Percentiles rank a stretch among this genome's conserved stretches.
Evolutionary conservation across 345 rosid species (phyloP).

Genomic region (Gossypium mustelinum): DNA sequence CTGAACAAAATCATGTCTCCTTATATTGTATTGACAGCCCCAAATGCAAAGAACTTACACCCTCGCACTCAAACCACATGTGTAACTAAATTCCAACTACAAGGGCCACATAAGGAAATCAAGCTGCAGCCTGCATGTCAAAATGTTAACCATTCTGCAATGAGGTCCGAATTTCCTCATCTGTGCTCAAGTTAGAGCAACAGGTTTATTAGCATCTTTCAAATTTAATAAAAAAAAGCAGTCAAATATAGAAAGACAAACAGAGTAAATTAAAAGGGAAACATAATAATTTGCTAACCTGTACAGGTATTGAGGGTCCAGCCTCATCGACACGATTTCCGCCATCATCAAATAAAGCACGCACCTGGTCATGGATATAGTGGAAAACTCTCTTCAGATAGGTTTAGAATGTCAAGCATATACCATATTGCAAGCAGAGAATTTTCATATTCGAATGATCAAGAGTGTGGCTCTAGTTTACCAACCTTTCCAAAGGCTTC

Average conservation of each 20-base stretch:
- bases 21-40: background rate
- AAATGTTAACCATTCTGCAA: background rate
- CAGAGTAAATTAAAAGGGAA: background rate
- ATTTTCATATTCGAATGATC: slow-evolving; percentile 4
- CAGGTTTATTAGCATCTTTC: background rate
- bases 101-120: background rate
- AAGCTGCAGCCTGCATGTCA: background rate
- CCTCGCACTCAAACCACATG: background rate
- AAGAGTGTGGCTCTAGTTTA: slow-evolving; percentile 14
- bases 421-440: slow-evolving; percentile 5
- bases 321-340: slow-evolving; percentile 81
- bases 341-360: slow-evolving; percentile 83
- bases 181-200: background rate
- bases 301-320: slow-evolving; percentile 92
- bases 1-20: background rate
- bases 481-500: slow-evolving; percentile 95
- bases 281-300: slow-evolving; percentile 44
- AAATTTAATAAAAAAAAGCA: background rate
- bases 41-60: background rate
- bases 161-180: background rate
- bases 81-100: background rate
- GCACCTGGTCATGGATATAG: slow-evolving; percentile 48
- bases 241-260: slow-evolving; percentile 1
- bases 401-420: slow-evolving; percentile 10
- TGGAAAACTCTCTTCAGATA: slow-evolving; percentile 4